A percentile compares a stretch with the other conserved stretches of the same genome.
phyloP scores from a whole-genome alignment of 148 eudicot species.

The Amaranthus cruentus region DNA sequence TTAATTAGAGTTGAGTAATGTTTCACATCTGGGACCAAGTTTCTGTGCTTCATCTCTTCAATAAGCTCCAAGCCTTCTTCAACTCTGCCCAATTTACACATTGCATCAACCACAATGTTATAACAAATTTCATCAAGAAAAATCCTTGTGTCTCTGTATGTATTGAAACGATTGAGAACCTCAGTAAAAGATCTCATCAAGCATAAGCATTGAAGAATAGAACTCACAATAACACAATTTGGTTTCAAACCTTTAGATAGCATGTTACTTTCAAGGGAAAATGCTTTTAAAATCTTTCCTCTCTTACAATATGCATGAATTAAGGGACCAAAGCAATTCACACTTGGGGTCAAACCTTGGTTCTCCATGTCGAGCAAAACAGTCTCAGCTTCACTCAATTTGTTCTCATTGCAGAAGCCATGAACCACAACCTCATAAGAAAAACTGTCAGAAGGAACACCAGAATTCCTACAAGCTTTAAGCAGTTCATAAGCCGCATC shows the following conservation, averaged over 20 bases:
- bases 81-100: slow-evolving; percentile 47
- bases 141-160: slow-evolving; percentile 26
- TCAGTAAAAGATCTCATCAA: slow-evolving; percentile 32
- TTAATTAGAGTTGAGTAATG: slow-evolving; percentile 74
- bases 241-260: slow-evolving; percentile 42
- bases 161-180: slow-evolving; percentile 33
- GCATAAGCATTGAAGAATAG: slow-evolving; percentile 50
- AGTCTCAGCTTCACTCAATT: slow-evolving; percentile 47
- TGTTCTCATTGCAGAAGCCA: slow-evolving; percentile 57
- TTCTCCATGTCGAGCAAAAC: slow-evolving; percentile 48
- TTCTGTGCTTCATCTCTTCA: slow-evolving; percentile 48
- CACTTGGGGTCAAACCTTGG: slow-evolving; percentile 41
- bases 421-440: slow-evolving; percentile 51
- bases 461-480: slow-evolving; percentile 24
- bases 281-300: slow-evolving; percentile 39
- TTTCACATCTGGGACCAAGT: slow-evolving; percentile 46
- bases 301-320: slow-evolving; percentile 49
- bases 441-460: slow-evolving; percentile 32
- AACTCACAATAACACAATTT: slow-evolving; percentile 45
- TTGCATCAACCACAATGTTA: slow-evolving; percentile 45
- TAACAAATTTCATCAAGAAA: slow-evolving; percentile 52
- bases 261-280: slow-evolving; percentile 44
- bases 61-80: slow-evolving; percentile 51
- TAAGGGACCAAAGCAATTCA: slow-evolving; percentile 37
- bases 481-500: slow-evolving; percentile 43